Percentiles rank a stretch among this genome's conserved stretches.
These are phyloP conservation scores for Phellinidium pouzarii DNA, from an alignment of 1,284 basidiomycete species.

Conservation along the genomic window DNA sequence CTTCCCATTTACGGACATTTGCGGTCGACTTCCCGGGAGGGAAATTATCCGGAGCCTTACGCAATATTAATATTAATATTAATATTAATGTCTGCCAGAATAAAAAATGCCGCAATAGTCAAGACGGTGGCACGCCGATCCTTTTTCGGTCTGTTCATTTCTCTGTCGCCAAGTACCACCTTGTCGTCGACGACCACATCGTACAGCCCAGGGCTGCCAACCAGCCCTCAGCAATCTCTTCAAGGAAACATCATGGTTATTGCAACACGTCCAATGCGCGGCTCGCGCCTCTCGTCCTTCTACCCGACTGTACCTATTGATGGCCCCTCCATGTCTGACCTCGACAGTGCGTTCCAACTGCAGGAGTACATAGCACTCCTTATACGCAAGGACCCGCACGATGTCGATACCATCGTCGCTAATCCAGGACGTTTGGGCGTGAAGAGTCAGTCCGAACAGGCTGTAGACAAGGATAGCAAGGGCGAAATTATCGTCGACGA, in stretches of 20 bases:
- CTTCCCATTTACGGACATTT: too few species aligned
- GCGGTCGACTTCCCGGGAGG: too few species aligned
- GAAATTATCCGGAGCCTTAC: too few species aligned
- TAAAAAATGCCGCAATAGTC: not conserved
- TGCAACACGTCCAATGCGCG: slow-evolving; percentile 48
- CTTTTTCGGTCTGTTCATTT: not conserved
- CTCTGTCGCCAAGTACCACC: not conserved
- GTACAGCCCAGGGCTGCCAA: not conserved
- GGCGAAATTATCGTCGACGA: slow-evolving; percentile 61
- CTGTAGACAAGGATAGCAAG: slow-evolving; percentile 37
- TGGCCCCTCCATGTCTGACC: slow-evolving; percentile 51
- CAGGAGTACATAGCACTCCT: slow-evolving; percentile 92
- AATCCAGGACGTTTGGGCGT: slow-evolving; percentile 48
- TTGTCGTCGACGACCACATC: not conserved
- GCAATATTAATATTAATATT: too few species aligned
- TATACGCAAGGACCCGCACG: slow-evolving; percentile 80
- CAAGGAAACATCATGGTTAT: slow-evolving; percentile 3
- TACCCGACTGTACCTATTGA: slow-evolving; percentile 59
- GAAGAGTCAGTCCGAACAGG: slow-evolving; percentile 35
- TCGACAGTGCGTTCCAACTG: slow-evolving; percentile 90
- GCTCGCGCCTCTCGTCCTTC: slow-evolving; percentile 69
- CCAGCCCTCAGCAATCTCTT: not conserved
- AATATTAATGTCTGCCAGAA: too few species aligned
- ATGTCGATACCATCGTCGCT: slow-evolving; percentile 76
- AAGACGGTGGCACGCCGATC: not conserved